Percentiles rank a stretch among this genome's conserved stretches.
phyloP scores from a whole-genome alignment of 805 yeast species.

The Hanseniaspora guilliermondii region DNA sequence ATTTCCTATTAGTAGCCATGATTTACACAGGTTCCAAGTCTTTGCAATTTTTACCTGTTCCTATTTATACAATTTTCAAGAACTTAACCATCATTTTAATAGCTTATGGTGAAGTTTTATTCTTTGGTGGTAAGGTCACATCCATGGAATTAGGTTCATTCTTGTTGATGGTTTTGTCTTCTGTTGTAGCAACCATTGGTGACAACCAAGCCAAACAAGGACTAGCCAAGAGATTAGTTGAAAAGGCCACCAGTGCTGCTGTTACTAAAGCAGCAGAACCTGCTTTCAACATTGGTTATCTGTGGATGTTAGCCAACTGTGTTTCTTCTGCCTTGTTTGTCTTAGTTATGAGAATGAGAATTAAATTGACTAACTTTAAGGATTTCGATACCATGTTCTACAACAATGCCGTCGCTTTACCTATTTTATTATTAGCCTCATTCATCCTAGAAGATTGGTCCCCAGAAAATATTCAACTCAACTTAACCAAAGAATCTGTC shows the following conservation, averaged over 20 bases:
- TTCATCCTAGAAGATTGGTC: conserved; percentile 89
- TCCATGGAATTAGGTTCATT: conserved; percentile 83
- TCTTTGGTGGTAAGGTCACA: conserved; percentile 91
- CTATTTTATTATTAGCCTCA: conserved; percentile 68
- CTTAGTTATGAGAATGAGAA: conserved; percentile 91
- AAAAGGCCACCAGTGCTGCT: conserved; percentile 24
- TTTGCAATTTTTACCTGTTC: conserved; percentile 77
- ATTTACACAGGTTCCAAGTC: conserved; percentile 95
- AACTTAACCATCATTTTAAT: conserved; percentile 91
- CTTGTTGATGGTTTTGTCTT: conserved; percentile 82
- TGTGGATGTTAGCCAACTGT: conserved; percentile 96
- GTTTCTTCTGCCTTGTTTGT: conserved; percentile 88
- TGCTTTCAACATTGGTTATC: conserved; percentile 56
- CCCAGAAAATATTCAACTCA: conserved; percentile 52
- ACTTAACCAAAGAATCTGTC: conserved; percentile 65
- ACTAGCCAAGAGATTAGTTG: conserved; percentile 17
- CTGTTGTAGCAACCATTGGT: conserved; percentile 92
- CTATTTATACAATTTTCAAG: conserved; percentile 96
- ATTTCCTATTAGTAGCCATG: conserved; percentile 79
- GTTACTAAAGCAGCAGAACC: conserved; percentile 18
- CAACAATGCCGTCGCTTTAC: conserved; percentile 88
- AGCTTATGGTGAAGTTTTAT: conserved; percentile 94
- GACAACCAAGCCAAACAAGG: conserved; percentile 35
- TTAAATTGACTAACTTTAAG: conserved; percentile 89
- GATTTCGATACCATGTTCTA: conserved; percentile 97